phyloP scores from a whole-genome alignment of 148 eudicot species.

The Cornus controversa region DNA sequence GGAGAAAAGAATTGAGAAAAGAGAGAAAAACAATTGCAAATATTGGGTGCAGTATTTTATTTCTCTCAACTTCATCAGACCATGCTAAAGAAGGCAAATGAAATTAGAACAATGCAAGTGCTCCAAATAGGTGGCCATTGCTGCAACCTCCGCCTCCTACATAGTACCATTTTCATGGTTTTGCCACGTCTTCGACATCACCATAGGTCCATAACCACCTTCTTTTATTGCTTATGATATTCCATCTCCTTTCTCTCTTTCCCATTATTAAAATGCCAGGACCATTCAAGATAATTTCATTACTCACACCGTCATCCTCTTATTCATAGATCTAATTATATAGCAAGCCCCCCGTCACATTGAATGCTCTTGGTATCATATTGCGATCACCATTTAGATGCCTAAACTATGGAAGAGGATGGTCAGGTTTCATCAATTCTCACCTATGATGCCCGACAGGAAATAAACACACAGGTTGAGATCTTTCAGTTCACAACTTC shows the following conservation, averaged over 20 bases:
- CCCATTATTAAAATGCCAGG: background rate
- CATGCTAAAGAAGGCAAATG: background rate
- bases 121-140: background rate
- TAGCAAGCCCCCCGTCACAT: background rate
- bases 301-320: background rate
- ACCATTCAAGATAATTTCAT: background rate
- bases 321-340: background rate
- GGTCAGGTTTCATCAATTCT: background rate
- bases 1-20: background rate
- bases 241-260: background rate
- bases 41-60: too few species aligned
- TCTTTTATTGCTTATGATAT: background rate
- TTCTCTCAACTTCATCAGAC: too few species aligned
- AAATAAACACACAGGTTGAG: background rate
- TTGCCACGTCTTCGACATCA: background rate
- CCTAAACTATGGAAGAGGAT: background rate
- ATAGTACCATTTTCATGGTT: background rate
- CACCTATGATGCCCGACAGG: background rate
- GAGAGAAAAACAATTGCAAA: background rate
- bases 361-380: background rate
- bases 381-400: background rate
- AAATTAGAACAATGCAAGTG: background rate
- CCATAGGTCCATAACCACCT: background rate
- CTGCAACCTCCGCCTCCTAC: background rate
- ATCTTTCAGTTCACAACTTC: background rate